Conservation (phyloP, 1,284 basidiomycete genomes). For the Microbotryum saponariae region DNA sequence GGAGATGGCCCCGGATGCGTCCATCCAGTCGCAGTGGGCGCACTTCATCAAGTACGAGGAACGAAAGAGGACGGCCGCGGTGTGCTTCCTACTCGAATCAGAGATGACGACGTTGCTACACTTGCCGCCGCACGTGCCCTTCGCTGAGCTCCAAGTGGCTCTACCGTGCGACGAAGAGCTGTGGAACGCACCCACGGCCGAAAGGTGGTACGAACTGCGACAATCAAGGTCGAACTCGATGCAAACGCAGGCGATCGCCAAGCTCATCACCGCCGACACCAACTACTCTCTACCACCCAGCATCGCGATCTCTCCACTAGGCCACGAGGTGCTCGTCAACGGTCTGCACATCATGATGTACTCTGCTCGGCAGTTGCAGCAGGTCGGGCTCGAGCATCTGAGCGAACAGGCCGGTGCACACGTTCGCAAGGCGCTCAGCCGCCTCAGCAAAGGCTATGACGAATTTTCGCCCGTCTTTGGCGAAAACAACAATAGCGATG, state of each 20-base stretch:
- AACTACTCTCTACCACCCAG: not conserved
- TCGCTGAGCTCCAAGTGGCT: slow-evolving; percentile 2
- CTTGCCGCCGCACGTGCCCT: not conserved
- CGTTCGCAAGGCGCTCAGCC: slow-evolving; percentile 9
- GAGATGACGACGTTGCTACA: slow-evolving; percentile 10
- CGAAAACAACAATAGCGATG: not conserved
- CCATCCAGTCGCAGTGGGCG: slow-evolving; percentile 3
- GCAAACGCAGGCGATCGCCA: not conserved
- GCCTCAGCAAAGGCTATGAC: slow-evolving; percentile 4
- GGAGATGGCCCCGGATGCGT: not conserved
- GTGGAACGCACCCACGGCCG: slow-evolving; percentile 8
- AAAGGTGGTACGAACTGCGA: slow-evolving; percentile 2
- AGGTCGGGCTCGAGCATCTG: not conserved
- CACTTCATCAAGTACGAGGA: slow-evolving; percentile 12
- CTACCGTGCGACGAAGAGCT: slow-evolving; percentile 6
- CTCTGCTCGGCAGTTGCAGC: not conserved
- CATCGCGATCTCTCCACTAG: slow-evolving; percentile 1
- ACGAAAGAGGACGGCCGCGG: slow-evolving; percentile 7
- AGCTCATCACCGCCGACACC: slow-evolving; percentile 8
- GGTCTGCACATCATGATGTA: slow-evolving; percentile 1
- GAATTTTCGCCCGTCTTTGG: slow-evolving; percentile 11
- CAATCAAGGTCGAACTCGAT: not conserved
- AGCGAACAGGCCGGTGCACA: slow-evolving; percentile 4
- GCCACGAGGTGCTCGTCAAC: slow-evolving; percentile 6
- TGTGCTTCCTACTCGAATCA: slow-evolving; percentile 11